Conservation (phyloP, 164 flowering plant genomes). For the grape (Vitis vinifera) region DNA sequence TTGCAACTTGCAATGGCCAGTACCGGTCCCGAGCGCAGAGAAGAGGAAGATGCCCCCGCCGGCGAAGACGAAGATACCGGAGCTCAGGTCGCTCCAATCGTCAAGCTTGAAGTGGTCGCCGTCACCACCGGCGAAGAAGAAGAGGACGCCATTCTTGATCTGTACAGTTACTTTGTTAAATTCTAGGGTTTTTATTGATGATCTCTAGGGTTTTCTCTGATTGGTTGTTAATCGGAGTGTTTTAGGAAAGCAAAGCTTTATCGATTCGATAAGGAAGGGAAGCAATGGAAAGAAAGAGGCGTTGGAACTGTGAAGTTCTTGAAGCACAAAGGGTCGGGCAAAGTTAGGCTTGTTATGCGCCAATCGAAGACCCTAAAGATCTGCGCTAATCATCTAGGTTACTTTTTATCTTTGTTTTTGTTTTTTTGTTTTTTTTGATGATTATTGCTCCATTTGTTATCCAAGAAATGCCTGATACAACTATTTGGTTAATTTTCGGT, state of each 20-base stretch:
- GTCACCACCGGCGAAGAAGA: conserved; percentile 85
- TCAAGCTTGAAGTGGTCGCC: conserved; percentile 79
- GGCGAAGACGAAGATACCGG: conserved; percentile 90
- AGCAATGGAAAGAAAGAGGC: conserved; percentile 80
- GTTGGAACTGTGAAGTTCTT: conserved; percentile 64
- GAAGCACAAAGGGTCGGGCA: conserved; percentile 55
- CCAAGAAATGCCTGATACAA: too few species aligned
- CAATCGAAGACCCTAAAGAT: conserved; percentile 74
- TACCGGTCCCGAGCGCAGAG: conserved; percentile 41
- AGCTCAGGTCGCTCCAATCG: conserved; percentile 85
- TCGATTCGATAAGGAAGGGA: conserved; percentile 63
- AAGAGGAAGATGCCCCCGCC: conserved; percentile 50
- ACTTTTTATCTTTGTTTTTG: background rate
- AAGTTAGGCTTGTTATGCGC: conserved; percentile 69
- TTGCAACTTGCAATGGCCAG: conserved; percentile 30
- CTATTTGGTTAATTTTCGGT: too few species aligned
- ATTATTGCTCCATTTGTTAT: too few species aligned
- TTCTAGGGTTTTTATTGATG: conserved; percentile 1
- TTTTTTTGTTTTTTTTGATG: too few species aligned
- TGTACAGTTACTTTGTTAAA: conserved; percentile 27
- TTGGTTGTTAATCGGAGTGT: background rate
- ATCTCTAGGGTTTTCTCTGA: background rate
- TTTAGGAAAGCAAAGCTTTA: conserved; percentile 64
- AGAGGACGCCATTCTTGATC: conserved; percentile 69
- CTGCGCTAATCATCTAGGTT: conserved; percentile 65